Conservation (phyloP, 768 basidiomycete genomes). For the Pleurotus ostreatus region DNA sequence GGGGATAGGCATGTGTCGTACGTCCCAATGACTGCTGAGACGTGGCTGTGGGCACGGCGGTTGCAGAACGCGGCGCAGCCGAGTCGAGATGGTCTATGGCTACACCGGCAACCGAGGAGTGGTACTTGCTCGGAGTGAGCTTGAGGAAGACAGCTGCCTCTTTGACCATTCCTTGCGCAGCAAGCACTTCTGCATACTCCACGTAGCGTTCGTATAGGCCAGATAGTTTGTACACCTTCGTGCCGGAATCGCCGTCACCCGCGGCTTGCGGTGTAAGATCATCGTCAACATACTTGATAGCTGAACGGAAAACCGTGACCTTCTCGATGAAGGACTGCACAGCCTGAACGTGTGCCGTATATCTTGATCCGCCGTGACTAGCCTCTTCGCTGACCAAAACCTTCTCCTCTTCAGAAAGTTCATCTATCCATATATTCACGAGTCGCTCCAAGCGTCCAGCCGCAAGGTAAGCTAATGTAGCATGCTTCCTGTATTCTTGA, state of each 20-base stretch:
- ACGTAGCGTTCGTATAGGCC: conserved; percentile 89
- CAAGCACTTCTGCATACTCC: conserved; percentile 92
- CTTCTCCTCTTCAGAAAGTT: conserved; percentile 82
- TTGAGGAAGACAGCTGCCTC: conserved; percentile 79
- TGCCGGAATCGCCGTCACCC: conserved; percentile 31
- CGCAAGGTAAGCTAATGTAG: conserved; percentile 90
- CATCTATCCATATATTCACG: conserved; percentile 88
- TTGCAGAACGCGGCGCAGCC: conserved; percentile 13
- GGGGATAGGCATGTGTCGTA: conserved; percentile 12
- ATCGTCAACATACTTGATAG: conserved; percentile 72
- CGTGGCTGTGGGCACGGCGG: conserved; percentile 18
- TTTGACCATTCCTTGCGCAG: conserved; percentile 83
- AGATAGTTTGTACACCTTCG: conserved; percentile 77
- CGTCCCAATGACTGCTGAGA: conserved; percentile 9
- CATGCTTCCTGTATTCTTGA: conserved; percentile 70
- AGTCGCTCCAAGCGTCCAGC: conserved; percentile 85
- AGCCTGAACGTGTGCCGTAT: conserved; percentile 79
- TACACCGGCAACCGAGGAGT: conserved; percentile 44
- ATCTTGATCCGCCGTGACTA: conserved; percentile 47
- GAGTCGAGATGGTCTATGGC: conserved; percentile 37
- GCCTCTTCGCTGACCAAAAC: conserved; percentile 36
- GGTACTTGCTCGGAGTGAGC: conserved; percentile 76
- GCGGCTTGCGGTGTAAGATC: conserved; percentile 50
- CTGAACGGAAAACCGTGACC: conserved; percentile 89
- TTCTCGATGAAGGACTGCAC: conserved; percentile 96